phyloP scores from a whole-genome alignment of 1,139 yeast genomes.

The Nakaseomyces sp. region DNA sequence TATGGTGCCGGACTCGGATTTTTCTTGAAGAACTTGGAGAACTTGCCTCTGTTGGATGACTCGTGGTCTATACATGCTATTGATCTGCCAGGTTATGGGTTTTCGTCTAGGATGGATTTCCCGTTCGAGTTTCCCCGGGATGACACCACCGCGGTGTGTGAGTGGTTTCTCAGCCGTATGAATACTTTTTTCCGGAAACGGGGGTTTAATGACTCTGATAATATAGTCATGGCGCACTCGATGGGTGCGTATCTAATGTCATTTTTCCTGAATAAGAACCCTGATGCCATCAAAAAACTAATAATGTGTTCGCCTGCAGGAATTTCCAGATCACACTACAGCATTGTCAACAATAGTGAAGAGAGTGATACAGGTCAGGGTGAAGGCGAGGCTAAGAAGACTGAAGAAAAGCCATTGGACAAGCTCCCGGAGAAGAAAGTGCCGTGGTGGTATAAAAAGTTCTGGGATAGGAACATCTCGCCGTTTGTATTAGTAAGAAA shows the following conservation, averaged over 20 bases:
- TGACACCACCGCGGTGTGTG: constrained; percentile 38
- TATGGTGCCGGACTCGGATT: constrained; percentile 76
- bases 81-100: constrained; percentile 70
- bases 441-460: constrained; percentile 53
- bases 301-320: constrained; percentile 83
- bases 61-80: constrained; percentile 64
- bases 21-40: constrained; percentile 51
- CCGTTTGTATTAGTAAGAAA: constrained; percentile 61
- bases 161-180: constrained; percentile 56
- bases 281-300: constrained; percentile 50
- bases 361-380: constrained; percentile 18
- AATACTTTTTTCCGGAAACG: constrained; percentile 57
- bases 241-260: constrained; percentile 83
- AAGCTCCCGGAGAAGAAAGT: constrained; percentile 30
- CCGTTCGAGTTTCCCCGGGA: constrained; percentile 33
- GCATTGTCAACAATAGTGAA: neutral
- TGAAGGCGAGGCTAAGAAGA: constrained; percentile 27
- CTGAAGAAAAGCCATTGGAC: too few species aligned
- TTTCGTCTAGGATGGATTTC: constrained; percentile 56
- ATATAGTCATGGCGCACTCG: constrained; percentile 82
- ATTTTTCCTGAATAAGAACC: constrained; percentile 55
- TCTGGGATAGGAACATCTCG: constrained; percentile 65
- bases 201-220: constrained; percentile 32
- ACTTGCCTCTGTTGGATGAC: constrained; percentile 22
- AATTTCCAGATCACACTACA: constrained; percentile 29